phyloP scores from a whole-genome alignment of 148 eudicot genomes.

The Pouteria glomerata region DNA sequence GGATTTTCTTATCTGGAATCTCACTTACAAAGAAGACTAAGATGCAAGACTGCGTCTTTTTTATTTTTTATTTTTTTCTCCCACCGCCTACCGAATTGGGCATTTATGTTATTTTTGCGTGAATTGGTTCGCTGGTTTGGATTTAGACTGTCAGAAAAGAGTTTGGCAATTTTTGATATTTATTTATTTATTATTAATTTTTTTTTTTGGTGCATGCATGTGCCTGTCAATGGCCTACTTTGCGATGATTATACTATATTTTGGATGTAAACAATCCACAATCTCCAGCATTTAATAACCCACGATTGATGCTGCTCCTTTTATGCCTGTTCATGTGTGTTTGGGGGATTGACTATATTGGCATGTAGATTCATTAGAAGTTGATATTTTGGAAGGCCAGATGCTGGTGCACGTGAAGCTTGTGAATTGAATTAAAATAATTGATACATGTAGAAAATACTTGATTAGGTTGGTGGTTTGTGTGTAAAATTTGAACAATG shows the following conservation, averaged over 20 bases:
- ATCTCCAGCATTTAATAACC: neutral
- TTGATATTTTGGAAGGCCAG: neutral
- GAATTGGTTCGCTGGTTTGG: neutral
- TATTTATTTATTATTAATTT: too few relatives aligned
- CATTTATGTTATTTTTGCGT: neutral
- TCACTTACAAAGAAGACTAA: neutral
- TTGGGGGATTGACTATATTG: neutral
- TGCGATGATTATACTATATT: neutral
- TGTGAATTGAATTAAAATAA: too few relatives aligned
- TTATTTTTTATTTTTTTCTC: neutral
- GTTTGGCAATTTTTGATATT: too few relatives aligned
- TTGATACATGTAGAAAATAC: too few relatives aligned
- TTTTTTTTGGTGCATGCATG: neutral
- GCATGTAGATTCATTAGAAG: too few relatives aligned
- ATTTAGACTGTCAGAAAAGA: neutral
- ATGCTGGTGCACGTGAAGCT: too few relatives aligned
- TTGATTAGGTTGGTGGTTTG: too few relatives aligned
- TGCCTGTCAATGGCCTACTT: neutral
- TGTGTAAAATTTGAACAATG: too few relatives aligned
- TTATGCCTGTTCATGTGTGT: too few relatives aligned
- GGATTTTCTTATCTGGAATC: neutral
- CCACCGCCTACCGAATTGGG: neutral
- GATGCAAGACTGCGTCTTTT: neutral
- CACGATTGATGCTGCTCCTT: too few relatives aligned
- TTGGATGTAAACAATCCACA: neutral